Evolutionary conservation across 2,329 filamentous ascomycete species (phyloP).

Genomic region (Pseudopithomyces chartarum): DNA sequence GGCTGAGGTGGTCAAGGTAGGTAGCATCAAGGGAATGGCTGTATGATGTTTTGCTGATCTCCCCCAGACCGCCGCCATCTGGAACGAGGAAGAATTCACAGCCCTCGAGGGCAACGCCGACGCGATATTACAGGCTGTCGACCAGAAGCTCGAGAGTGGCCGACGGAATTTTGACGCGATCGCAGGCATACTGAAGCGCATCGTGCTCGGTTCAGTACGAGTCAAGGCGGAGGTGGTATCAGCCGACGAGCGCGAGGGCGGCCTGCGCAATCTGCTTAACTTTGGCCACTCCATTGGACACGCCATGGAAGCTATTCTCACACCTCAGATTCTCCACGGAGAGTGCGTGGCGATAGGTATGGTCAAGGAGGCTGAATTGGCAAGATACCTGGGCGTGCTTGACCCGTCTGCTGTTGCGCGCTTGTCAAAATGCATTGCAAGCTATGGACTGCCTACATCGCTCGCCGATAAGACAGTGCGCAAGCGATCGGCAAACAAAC

Average conservation of each 20-base stretch:
- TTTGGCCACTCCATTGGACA: constrained; percentile 98
- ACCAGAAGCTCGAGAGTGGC: constrained; percentile 61
- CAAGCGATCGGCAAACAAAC: constrained; percentile 82
- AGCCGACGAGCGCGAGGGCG: constrained; percentile 90
- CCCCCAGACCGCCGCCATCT: constrained; percentile 84
- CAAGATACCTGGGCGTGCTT: constrained; percentile 84
- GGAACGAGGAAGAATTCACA: constrained; percentile 85
- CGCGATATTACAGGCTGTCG: constrained; percentile 74
- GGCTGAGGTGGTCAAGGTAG: constrained; percentile 88
- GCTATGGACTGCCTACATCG: constrained; percentile 87
- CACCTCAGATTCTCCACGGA: constrained; percentile 92
- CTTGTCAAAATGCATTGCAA: constrained; percentile 90
- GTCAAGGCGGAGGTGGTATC: constrained; percentile 96
- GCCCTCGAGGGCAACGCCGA: constrained; percentile 81
- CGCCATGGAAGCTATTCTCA: constrained; percentile 92
- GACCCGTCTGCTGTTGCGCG: constrained; percentile 86
- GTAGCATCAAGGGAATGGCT: background rate
- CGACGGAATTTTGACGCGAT: constrained; percentile 71
- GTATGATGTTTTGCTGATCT: constrained; percentile 10
- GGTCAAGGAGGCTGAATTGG: constrained; percentile 95
- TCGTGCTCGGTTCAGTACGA: constrained; percentile 87
- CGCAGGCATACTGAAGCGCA: constrained; percentile 54
- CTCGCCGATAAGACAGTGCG: constrained; percentile 81
- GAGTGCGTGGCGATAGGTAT: constrained; percentile 97
- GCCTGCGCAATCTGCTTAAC: constrained; percentile 91